Percentiles rank a stretch among this genome's conserved stretches.
These are phyloP conservation scores for Arachis stenosperma DNA, from an alignment of 306 rosid genomes.

Conservation along the genomic window DNA sequence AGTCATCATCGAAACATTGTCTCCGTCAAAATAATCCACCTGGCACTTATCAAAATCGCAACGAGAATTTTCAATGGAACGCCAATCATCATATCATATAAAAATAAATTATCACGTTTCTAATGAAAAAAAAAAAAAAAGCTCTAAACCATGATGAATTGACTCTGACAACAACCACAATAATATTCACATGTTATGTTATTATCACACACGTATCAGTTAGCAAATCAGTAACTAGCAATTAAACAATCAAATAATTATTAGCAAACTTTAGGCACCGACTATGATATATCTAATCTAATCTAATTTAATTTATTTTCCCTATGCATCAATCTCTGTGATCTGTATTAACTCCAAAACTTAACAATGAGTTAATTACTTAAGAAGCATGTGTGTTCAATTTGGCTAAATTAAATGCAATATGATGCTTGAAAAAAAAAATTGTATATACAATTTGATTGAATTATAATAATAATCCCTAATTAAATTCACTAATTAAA, in stretches of 20 bases:
- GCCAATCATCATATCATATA: background rate
- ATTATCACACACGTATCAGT: background rate
- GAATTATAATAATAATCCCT: background rate
- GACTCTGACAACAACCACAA: background rate
- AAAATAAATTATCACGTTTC: background rate
- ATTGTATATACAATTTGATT: background rate
- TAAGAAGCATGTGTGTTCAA: too few relatives aligned
- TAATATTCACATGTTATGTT: background rate
- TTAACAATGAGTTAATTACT: too few relatives aligned
- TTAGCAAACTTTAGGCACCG: background rate
- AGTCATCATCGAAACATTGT: background rate
- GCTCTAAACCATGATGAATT: background rate
- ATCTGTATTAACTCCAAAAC: background rate
- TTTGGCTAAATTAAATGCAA: background rate
- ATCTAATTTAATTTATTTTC: background rate
- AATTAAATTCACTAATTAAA: background rate
- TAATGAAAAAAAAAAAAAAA: slow-evolving; percentile 2
- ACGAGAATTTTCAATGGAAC: background rate
- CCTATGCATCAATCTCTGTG: background rate
- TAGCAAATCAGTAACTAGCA: background rate
- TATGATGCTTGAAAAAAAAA: background rate
- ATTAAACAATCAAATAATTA: background rate
- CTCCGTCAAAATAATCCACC: background rate
- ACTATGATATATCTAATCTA: background rate
- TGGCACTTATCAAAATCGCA: background rate